Evolutionary conservation across 108 stramenopile genomes (phyloP).

Genomic region (Halocafeteria seosinensis): DNA sequence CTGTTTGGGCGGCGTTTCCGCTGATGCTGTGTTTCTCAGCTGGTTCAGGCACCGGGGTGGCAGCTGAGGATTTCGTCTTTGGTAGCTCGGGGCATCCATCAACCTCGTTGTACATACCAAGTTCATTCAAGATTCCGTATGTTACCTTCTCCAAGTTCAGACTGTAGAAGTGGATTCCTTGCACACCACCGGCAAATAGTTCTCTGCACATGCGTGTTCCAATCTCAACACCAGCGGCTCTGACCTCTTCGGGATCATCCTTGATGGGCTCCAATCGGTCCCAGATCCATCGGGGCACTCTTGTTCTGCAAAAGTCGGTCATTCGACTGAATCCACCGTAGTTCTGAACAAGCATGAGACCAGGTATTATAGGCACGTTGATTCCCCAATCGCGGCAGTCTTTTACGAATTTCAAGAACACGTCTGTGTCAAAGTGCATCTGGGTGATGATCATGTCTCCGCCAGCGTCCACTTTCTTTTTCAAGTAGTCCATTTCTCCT

Average conservation of each 20-base stretch:
- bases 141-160: slow-evolving; percentile 83
- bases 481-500: slow-evolving; percentile 90
- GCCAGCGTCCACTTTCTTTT: slow-evolving; percentile 69
- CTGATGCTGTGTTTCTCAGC: too few relatives aligned
- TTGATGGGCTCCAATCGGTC: slow-evolving; percentile 62
- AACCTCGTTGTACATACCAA: slow-evolving; percentile 21
- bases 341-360: slow-evolving; percentile 94
- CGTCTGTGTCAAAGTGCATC: slow-evolving; percentile 94
- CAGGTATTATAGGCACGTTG: slow-evolving; percentile 75
- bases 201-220: slow-evolving; percentile 68
- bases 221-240: slow-evolving; percentile 70
- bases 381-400: slow-evolving; percentile 79
- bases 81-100: too few relatives aligned
- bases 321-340: slow-evolving; percentile 89
- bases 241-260: slow-evolving; percentile 65
- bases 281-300: slow-evolving; percentile 61
- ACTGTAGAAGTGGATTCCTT: slow-evolving; percentile 90
- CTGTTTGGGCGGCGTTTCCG: too few relatives aligned
- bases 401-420: slow-evolving; percentile 68
- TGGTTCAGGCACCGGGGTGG: too few relatives aligned
- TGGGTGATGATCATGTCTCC: slow-evolving; percentile 89
- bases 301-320: slow-evolving; percentile 94
- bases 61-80: too few relatives aligned
- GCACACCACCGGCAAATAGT: slow-evolving; percentile 50
- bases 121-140: slow-evolving; percentile 62